These are phyloP conservation scores for Emergomyces orientalis DNA, from an alignment of 2,329 filamentous ascomycete genomes.

Conservation along the genomic window DNA sequence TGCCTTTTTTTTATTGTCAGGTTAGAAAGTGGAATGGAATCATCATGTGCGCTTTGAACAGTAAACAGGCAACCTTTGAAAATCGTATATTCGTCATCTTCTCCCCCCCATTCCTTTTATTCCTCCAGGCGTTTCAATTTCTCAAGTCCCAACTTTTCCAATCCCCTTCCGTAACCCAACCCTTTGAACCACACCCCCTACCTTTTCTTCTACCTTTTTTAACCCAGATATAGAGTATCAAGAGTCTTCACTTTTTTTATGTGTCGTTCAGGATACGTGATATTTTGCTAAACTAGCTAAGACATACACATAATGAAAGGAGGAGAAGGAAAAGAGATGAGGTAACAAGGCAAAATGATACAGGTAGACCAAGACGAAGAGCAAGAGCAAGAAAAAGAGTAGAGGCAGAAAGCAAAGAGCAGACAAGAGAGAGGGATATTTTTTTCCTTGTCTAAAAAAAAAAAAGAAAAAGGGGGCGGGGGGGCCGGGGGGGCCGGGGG, in stretches of 20 bases:
- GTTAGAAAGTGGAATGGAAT: conserved; percentile 1
- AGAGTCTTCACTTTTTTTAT: not conserved
- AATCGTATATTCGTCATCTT: not conserved
- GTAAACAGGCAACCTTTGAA: not conserved
- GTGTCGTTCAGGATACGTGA: not conserved
- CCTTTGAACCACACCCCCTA: not conserved
- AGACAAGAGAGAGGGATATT: not conserved
- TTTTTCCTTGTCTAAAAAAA: no score
- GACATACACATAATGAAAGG: not conserved
- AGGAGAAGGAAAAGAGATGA: not conserved
- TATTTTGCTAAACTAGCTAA: not conserved
- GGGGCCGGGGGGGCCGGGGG: no score
- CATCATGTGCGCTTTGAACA: not conserved
- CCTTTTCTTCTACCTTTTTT: not conserved
- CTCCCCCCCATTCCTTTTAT: not conserved
- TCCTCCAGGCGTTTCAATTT: not conserved
- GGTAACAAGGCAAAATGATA: not conserved
- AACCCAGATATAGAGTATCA: not conserved
- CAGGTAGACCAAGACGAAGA: not conserved
- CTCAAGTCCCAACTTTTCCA: not conserved
- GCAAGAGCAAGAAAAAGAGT: not conserved
- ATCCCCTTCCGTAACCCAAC: not conserved
- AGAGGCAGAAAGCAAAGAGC: not conserved
- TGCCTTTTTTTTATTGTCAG: not conserved
- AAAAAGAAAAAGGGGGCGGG: no score